Evolutionary conservation across 2,329 filamentous ascomycete species (phyloP).

Genomic region (Fusarium verrucosum): DNA sequence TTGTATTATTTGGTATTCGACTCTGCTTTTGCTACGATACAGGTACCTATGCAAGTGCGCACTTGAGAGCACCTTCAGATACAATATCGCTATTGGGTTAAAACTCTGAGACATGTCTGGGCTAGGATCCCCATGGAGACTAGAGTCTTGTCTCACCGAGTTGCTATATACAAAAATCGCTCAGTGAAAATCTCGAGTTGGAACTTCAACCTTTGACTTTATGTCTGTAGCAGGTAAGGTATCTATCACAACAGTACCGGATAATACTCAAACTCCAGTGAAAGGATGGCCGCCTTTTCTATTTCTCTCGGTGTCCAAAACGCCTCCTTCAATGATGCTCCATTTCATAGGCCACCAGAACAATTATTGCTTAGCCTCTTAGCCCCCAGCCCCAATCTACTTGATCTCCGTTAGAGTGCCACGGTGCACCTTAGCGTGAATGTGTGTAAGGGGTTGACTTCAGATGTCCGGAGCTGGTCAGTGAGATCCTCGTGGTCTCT

Average conservation of each 20-base stretch:
- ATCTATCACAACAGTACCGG: conserved; percentile 1
- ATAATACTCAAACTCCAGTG: background rate
- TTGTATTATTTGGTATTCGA: background rate
- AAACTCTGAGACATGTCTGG: background rate
- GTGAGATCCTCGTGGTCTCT: background rate
- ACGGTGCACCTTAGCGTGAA: conserved; percentile 17
- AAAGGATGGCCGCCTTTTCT: conserved; percentile 1
- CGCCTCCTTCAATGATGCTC: conserved; percentile 2
- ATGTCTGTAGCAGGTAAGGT: too few relatives aligned
- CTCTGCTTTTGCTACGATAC: background rate
- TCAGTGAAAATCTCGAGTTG: conserved; percentile 25
- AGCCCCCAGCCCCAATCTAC: conserved; percentile 8
- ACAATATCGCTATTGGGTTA: background rate
- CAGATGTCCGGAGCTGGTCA: background rate
- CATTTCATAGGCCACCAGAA: conserved; percentile 7
- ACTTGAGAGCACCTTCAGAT: background rate
- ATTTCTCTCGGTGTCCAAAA: conserved; percentile 16
- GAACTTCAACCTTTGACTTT: conserved; percentile 10
- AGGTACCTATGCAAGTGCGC: too few relatives aligned
- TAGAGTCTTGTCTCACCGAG: background rate
- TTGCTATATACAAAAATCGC: background rate
- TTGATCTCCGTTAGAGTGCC: conserved; percentile 8
- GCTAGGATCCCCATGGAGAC: background rate
- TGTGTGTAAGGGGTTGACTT: conserved; percentile 7
- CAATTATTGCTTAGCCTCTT: conserved; percentile 18